Evolutionary conservation across 352 stramenopile genomes (phyloP).

Genomic region (Phytophthora chlamydospora): DNA sequence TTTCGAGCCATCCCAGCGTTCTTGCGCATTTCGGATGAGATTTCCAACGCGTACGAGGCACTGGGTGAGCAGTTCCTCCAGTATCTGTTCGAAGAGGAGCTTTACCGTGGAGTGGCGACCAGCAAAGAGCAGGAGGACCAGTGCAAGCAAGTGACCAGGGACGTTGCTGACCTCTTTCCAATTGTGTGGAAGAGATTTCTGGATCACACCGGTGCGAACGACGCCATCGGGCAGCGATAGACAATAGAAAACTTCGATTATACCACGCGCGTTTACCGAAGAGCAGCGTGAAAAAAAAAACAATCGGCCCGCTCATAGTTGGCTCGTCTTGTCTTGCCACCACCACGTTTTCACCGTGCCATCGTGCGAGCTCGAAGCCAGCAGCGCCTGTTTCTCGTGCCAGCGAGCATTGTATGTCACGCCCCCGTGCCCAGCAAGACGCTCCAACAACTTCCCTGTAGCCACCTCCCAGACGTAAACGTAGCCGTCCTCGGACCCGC

Average conservation of each 20-base stretch:
- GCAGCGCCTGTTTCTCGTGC: constrained; percentile 86
- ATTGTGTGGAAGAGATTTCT: constrained; percentile 80
- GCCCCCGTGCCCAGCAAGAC: constrained; percentile 72
- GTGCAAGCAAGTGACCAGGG: constrained; percentile 27
- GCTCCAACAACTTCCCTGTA: constrained; percentile 85
- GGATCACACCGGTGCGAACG: constrained; percentile 44
- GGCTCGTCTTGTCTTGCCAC: constrained; percentile 73
- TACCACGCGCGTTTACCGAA: constrained; percentile 11
- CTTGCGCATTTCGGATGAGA: constrained; percentile 50
- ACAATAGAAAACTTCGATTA: constrained; percentile 34
- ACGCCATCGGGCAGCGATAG: constrained; percentile 42
- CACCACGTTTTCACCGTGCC: constrained; percentile 92
- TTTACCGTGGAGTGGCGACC: constrained; percentile 27
- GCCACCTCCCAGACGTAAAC: constrained; percentile 91
- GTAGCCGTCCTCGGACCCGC: constrained; percentile 83
- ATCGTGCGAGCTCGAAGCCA: constrained; percentile 87
- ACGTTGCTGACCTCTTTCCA: constrained; percentile 72
- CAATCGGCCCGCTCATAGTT: constrained; percentile 8
- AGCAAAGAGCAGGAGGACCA: constrained; percentile 41
- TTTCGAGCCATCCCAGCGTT: constrained; percentile 64
- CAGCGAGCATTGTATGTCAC: constrained; percentile 88
- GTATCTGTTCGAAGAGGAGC: constrained; percentile 55
- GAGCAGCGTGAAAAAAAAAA: constrained; percentile 9
- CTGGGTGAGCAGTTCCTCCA: constrained; percentile 71
- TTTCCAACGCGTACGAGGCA: constrained; percentile 44